Evolutionary conservation across 257 asterid species (phyloP).

Genomic region (Voacanga thouarsii): DNA sequence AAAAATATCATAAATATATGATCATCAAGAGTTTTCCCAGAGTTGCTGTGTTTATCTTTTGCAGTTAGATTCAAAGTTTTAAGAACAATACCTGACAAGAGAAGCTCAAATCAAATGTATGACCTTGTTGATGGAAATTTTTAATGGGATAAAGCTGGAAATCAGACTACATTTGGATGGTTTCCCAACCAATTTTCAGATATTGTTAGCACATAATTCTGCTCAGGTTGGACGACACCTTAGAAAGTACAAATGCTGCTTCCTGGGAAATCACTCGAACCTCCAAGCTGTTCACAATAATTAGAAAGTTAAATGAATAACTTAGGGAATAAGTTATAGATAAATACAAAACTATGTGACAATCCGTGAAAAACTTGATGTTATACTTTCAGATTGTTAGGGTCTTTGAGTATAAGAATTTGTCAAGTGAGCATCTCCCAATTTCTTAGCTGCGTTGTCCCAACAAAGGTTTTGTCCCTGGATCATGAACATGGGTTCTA

Average conservation of each 20-base stretch:
- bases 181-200: not conserved
- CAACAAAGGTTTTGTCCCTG: not conserved
- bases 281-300: not conserved
- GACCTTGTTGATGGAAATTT: not conserved
- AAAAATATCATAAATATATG: not conserved
- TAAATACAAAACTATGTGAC: not conserved
- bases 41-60: not conserved
- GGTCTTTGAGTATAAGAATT: not conserved
- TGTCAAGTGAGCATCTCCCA: not conserved
- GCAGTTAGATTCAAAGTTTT: not conserved
- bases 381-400: not conserved
- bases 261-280: not conserved
- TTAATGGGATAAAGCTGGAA: not conserved
- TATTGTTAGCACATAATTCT: not conserved
- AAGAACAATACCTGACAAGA: not conserved
- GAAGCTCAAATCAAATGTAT: not conserved
- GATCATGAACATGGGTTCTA: not conserved
- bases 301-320: not conserved
- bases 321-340: not conserved
- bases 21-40: not conserved
- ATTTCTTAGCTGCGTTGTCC: not conserved
- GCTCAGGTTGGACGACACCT: not conserved
- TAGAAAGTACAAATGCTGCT: not conserved
- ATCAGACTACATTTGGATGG: not conserved
- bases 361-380: not conserved